phyloP scores from a whole-genome alignment of 2,329 filamentous ascomycete genomes.

The Aspergillus sp. region DNA sequence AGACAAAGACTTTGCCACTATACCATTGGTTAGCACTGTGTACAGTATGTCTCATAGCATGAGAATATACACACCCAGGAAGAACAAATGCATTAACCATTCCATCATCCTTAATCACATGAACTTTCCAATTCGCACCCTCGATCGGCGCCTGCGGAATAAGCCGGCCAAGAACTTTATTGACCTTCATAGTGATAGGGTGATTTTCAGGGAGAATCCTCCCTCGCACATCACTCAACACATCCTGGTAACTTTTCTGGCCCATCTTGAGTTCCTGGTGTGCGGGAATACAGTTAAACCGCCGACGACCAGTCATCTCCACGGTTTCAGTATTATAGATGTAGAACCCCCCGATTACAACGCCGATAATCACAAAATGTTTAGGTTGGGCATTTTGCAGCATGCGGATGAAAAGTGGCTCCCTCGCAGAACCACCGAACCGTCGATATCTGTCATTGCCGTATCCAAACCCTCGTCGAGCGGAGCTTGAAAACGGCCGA shows the following conservation, averaged over 20 bases:
- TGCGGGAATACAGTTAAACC: slow-evolving; percentile 54
- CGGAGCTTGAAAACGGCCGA: slow-evolving; percentile 10
- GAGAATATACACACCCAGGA: slow-evolving; percentile 43
- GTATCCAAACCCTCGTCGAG: slow-evolving; percentile 3
- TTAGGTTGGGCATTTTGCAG: slow-evolving; percentile 18
- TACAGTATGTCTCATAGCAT: not conserved
- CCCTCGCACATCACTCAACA: slow-evolving; percentile 42
- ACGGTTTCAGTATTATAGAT: slow-evolving; percentile 54
- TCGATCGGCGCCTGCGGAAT: slow-evolving; percentile 48
- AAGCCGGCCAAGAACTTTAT: slow-evolving; percentile 49
- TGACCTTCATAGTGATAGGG: slow-evolving; percentile 45
- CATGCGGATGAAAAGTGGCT: slow-evolving; percentile 11
- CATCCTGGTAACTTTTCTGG: slow-evolving; percentile 42
- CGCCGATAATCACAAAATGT: slow-evolving; percentile 34
- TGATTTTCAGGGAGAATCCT: slow-evolving; percentile 48
- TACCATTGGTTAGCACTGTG: slow-evolving; percentile 1
- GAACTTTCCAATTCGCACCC: slow-evolving; percentile 50
- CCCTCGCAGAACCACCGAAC: slow-evolving; percentile 8
- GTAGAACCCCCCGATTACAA: slow-evolving; percentile 45
- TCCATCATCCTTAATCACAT: slow-evolving; percentile 51
- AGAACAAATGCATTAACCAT: slow-evolving; percentile 59
- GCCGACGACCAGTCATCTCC: slow-evolving; percentile 51
- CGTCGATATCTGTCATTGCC: slow-evolving; percentile 13
- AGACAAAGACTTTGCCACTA: slow-evolving; percentile 61
- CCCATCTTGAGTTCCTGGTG: slow-evolving; percentile 41